These are phyloP conservation scores for Tympanopsis confertula DNA, from an alignment of 2,329 filamentous ascomycete genomes.

Conservation along the genomic window DNA sequence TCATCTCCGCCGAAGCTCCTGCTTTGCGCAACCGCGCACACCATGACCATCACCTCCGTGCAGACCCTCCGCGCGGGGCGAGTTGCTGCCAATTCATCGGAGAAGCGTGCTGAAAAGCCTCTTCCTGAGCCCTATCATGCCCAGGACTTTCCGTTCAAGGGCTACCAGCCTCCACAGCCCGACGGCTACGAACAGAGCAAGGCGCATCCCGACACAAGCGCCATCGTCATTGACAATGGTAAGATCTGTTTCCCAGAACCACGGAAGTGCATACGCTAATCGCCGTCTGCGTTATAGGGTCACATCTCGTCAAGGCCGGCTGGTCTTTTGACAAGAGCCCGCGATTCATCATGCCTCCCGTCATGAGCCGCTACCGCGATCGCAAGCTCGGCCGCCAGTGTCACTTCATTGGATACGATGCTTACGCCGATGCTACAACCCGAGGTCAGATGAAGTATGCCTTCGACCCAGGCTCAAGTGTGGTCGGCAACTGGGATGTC, in stretches of 20 bases:
- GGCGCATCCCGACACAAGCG: slow-evolving; percentile 37
- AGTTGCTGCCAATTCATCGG: background rate
- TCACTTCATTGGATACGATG: slow-evolving; percentile 82
- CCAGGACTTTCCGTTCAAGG: slow-evolving; percentile 50
- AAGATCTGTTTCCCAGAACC: slow-evolving; percentile 9
- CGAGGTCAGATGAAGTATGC: slow-evolving; percentile 80
- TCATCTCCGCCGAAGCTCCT: too few relatives aligned
- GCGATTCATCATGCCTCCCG: slow-evolving; percentile 68
- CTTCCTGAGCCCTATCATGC: slow-evolving; percentile 46
- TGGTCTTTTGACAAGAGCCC: slow-evolving; percentile 90
- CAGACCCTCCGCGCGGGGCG: background rate
- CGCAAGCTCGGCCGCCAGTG: slow-evolving; percentile 86
- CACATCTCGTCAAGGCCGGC: slow-evolving; percentile 77
- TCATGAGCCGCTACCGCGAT: slow-evolving; percentile 91
- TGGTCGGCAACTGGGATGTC: slow-evolving; percentile 95
- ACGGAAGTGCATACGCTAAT: slow-evolving; percentile 3
- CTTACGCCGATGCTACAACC: slow-evolving; percentile 88
- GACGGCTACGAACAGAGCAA: slow-evolving; percentile 65
- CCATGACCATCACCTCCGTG: background rate
- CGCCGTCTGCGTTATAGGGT: slow-evolving; percentile 45
- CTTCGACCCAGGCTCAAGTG: slow-evolving; percentile 80
- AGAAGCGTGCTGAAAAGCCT: slow-evolving; percentile 23
- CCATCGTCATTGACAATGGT: slow-evolving; percentile 99
- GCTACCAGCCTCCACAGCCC: slow-evolving; percentile 36
- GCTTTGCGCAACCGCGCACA: too few relatives aligned